phyloP scores from a whole-genome alignment of 331 rosid genomes.

The Stylosanthes scabra region DNA sequence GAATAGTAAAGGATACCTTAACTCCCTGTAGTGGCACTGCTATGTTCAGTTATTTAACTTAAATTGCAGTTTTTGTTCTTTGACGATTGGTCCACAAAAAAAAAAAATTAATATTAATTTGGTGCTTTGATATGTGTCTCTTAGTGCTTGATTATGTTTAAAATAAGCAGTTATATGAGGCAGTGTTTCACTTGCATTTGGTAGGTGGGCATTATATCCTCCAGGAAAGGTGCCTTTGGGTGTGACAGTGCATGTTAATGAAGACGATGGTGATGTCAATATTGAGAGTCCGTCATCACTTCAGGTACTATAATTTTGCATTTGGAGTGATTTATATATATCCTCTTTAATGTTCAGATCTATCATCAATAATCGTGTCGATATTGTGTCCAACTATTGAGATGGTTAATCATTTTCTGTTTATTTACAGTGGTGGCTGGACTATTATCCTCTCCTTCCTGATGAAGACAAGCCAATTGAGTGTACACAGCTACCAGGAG shows the following conservation, averaged over 20 bases:
- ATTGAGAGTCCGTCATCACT: slow-evolving; percentile 87
- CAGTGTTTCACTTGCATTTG: slow-evolving; percentile 42
- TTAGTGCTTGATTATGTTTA: slow-evolving; percentile 24
- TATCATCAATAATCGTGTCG: slow-evolving; percentile 12
- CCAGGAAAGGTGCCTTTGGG: slow-evolving; percentile 98
- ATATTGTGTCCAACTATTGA: slow-evolving; percentile 25
- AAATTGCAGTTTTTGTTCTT: slow-evolving; percentile 21
- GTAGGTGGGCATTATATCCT: slow-evolving; percentile 99
- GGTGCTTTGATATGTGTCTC: background rate
- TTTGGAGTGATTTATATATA: slow-evolving; percentile 27
- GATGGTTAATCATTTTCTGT: slow-evolving; percentile 29
- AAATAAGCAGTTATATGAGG: slow-evolving; percentile 38
- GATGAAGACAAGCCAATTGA: slow-evolving; percentile 98
- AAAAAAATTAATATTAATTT: slow-evolving; percentile 16
- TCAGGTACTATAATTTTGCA: slow-evolving; percentile 64
- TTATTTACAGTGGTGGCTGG: slow-evolving; percentile 97
- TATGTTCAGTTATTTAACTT: slow-evolving; percentile 28
- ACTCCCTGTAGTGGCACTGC: slow-evolving; percentile 15
- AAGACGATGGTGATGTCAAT: slow-evolving; percentile 94
- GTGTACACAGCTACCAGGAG: slow-evolving; percentile 97
- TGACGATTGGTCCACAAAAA: slow-evolving; percentile 21
- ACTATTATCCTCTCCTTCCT: slow-evolving; percentile 96
- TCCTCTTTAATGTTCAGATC: slow-evolving; percentile 26
- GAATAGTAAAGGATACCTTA: background rate
- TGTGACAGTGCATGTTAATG: slow-evolving; percentile 93